Base-by-base conservation (phyloP, 139 green algal genomes). In the Coelastrella sp. region DNA sequence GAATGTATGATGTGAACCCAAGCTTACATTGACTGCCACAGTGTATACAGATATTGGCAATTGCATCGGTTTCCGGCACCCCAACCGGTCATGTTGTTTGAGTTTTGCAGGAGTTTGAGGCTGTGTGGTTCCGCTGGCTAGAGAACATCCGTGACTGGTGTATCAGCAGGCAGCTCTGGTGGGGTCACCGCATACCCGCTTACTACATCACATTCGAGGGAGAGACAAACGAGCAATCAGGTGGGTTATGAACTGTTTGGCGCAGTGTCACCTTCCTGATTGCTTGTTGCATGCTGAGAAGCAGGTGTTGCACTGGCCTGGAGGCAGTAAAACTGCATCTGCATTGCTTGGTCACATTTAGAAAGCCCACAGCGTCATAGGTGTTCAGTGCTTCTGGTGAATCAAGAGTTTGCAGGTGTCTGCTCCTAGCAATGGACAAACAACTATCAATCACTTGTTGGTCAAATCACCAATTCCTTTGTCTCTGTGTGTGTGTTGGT, bases 101-200 rank as follows among this genome's bases (percentile, higher is more conserved):
- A 7, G 20, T 20, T 16, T 20, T 71, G 73, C 73, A 93, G 86
- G 97, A 98, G 23, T 98, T 97, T 87, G 96, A 99, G 93, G 95
- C 96, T 32, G 97, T 96, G 5, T 99, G 97, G 97, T 98, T 97
- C 92, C 91, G 96, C 80, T 99, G 97, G 97, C 92, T 99, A 90
- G 95, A 99, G 85, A 98, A 99, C 96, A 99, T 99, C 93, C 95
- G 96, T 85, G 98, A 99, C 94, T 99, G 98, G 98, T 99, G 98
- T 95, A 97, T 99, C 91, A 97, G 92, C 16, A 90, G 98, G n/a
- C 98, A 99, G 97, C 95, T 99, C 73, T 99, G 98, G 98, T 99
- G 97, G 97, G 98, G 98, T 17, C 98, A 99, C 95, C 95, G 97
- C 85, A 99, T 99, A 83, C 98, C 98, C 11, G 98, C 97, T 56